phyloP scores from a whole-genome alignment of 805 yeast genomes.

The Spathaspora boniae region DNA sequence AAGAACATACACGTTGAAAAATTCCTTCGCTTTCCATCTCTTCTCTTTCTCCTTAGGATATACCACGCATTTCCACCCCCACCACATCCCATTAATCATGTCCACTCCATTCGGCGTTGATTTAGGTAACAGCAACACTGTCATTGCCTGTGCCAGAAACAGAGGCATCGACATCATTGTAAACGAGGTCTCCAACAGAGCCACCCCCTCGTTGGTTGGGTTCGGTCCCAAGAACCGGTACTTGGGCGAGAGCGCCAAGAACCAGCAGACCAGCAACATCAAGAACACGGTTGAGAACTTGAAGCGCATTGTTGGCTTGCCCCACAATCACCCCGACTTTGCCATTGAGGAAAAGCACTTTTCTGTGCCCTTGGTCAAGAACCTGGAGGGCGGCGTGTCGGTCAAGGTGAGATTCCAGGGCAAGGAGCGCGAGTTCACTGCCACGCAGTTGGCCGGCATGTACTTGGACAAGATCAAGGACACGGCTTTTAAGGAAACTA shows the following conservation, averaged over 20 bases:
- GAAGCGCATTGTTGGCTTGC: conserved; percentile 87
- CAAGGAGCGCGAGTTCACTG: conserved; percentile 71
- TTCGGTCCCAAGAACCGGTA: conserved; percentile 86
- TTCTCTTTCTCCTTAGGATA: conserved; percentile 1
- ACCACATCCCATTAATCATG: conserved; percentile 41
- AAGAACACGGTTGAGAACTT: conserved; percentile 95
- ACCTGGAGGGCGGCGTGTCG: conserved; percentile 71
- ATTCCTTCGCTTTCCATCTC: neutral
- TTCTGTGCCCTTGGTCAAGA: conserved; percentile 67
- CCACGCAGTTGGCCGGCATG: conserved; percentile 93
- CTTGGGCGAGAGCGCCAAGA: conserved; percentile 94
- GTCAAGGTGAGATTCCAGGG: conserved; percentile 84
- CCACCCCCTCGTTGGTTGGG: conserved; percentile 89
- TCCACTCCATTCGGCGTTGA: conserved; percentile 96
- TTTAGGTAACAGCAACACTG: conserved; percentile 93
- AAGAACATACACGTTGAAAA: neutral
- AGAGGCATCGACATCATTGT: conserved; percentile 98
- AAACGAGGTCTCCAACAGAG: conserved; percentile 96
- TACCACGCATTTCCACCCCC: neutral
- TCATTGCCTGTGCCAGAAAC: conserved; percentile 93
- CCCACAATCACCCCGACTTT: conserved; percentile 71
- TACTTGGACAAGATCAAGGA: conserved; percentile 86
- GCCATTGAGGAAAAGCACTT: conserved; percentile 69
- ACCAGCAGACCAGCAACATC: conserved; percentile 93
- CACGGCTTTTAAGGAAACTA: conserved; percentile 77